Conservation (phyloP, 1,139 yeast genomes). For the Taphrina confusa region DNA sequence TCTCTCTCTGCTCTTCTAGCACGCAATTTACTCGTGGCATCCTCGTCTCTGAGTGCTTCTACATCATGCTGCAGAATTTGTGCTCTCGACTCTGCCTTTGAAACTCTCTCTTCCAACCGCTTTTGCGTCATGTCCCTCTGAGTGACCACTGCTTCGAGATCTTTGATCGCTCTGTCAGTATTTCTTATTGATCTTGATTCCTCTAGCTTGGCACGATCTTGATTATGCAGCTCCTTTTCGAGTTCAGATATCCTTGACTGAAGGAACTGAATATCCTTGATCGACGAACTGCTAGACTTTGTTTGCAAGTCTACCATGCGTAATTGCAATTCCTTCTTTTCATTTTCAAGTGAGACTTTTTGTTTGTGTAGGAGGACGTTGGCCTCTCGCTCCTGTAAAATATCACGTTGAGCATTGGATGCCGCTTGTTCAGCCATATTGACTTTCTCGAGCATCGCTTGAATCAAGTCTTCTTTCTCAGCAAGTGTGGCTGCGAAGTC, state of each 20-base stretch:
- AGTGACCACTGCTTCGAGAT: slow-evolving; percentile 43
- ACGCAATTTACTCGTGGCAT: slow-evolving; percentile 21
- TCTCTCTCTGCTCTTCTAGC: slow-evolving; percentile 32
- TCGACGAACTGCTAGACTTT: slow-evolving; percentile 18
- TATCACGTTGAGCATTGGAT: slow-evolving; percentile 40
- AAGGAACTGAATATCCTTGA: slow-evolving; percentile 27
- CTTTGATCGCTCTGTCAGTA: slow-evolving; percentile 45
- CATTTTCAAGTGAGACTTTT: slow-evolving; percentile 43
- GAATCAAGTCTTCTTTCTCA: slow-evolving; percentile 36
- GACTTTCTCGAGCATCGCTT: slow-evolving; percentile 37
- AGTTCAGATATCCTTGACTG: slow-evolving; percentile 43
- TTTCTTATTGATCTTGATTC: slow-evolving; percentile 46
- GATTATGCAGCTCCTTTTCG: slow-evolving; percentile 49
- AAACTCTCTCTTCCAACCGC: slow-evolving; percentile 45
- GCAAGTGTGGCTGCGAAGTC: slow-evolving; percentile 1
- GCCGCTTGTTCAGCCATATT: slow-evolving; percentile 37
- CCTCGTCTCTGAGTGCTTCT: slow-evolving; percentile 44
- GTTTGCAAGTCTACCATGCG: slow-evolving; percentile 46
- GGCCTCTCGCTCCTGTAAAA: slow-evolving; percentile 43
- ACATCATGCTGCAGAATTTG: slow-evolving; percentile 49
- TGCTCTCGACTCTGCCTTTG: slow-evolving; percentile 47
- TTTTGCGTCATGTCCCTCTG: slow-evolving; percentile 42
- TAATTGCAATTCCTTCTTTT: slow-evolving; percentile 45
- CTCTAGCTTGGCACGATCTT: slow-evolving; percentile 45
- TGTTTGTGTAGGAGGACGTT: slow-evolving; percentile 43